Evolutionary conservation across 192 early-diverging fungal genomes (phyloP).

Genomic region (Gryganskiella cystojenkinii): DNA sequence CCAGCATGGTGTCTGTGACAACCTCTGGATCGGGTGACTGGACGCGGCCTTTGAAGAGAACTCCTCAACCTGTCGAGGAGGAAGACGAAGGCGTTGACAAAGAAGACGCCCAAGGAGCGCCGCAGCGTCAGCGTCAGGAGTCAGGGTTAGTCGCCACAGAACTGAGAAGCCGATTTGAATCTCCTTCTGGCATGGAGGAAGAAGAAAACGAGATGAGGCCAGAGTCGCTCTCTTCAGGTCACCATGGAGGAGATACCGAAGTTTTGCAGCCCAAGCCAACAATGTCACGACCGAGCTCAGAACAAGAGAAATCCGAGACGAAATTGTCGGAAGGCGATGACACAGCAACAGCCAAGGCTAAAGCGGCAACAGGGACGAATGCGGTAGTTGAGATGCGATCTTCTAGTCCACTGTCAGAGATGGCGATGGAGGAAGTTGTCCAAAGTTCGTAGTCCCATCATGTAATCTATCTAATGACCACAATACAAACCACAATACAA

Average conservation of each 20-base stretch:
- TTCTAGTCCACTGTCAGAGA: conserved; percentile 10
- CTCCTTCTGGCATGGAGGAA: conserved; percentile 37
- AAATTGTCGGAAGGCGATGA: too few relatives aligned
- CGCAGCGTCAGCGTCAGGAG: neutral
- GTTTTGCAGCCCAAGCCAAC: neutral
- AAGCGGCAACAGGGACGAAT: too few relatives aligned
- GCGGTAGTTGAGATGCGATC: too few relatives aligned
- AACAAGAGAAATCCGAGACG: too few relatives aligned
- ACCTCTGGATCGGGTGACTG: conserved; percentile 13
- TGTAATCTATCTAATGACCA: too few relatives aligned
- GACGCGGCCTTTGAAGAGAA: conserved; percentile 1
- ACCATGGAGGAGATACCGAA: neutral
- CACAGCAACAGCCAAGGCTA: too few relatives aligned
- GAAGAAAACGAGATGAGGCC: conserved; percentile 1
- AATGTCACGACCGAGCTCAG: too few relatives aligned
- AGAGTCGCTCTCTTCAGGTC: too few relatives aligned
- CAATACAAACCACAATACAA: too few relatives aligned
- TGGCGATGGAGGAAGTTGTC: conserved; percentile 14
- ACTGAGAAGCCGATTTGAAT: conserved; percentile 24
- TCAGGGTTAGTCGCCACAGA: neutral
- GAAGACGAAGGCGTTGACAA: conserved; percentile 4
- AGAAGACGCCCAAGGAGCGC: neutral
- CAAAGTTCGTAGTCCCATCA: neutral
- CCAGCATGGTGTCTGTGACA: neutral
- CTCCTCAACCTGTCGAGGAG: neutral